Conservation (phyloP, 2,329 filamentous ascomycete species). For the Penicillium aurantiogriseum region DNA sequence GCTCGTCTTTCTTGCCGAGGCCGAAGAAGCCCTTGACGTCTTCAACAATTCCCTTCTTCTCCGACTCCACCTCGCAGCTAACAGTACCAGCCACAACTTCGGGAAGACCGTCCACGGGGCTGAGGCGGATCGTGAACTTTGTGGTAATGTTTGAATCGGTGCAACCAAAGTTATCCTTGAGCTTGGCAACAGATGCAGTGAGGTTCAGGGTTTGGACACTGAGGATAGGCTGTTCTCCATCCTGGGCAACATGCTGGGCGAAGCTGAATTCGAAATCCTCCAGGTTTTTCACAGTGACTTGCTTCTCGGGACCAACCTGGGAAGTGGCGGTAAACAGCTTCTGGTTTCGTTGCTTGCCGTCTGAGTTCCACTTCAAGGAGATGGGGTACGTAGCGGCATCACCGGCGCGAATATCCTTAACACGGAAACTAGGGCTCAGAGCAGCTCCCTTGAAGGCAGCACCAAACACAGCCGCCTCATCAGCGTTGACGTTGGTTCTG, state of each 20-base stretch:
- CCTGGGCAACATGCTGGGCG: constrained; percentile 62
- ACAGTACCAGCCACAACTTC: constrained; percentile 73
- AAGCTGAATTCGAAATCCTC: constrained; percentile 79
- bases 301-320: constrained; percentile 73
- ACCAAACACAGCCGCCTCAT: constrained; percentile 94
- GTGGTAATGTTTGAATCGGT: constrained; percentile 73
- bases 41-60: constrained; percentile 81
- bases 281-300: constrained; percentile 77
- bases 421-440: constrained; percentile 90
- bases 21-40: constrained; percentile 96
- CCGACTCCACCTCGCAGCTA: constrained; percentile 78
- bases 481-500: constrained; percentile 90
- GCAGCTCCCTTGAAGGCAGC: constrained; percentile 91
- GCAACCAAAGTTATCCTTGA: constrained; percentile 78
- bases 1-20: constrained; percentile 86
- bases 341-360: constrained; percentile 71
- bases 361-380: constrained; percentile 71
- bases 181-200: constrained; percentile 73
- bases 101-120: constrained; percentile 72
- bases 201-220: constrained; percentile 77
- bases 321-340: constrained; percentile 79
- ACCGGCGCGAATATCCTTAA: constrained; percentile 89
- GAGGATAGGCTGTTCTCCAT: constrained; percentile 55
- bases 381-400: constrained; percentile 74
- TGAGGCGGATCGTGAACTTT: constrained; percentile 73